phyloP scores from a whole-genome alignment of 148 eudicot species.

The Limonium bicolor region DNA sequence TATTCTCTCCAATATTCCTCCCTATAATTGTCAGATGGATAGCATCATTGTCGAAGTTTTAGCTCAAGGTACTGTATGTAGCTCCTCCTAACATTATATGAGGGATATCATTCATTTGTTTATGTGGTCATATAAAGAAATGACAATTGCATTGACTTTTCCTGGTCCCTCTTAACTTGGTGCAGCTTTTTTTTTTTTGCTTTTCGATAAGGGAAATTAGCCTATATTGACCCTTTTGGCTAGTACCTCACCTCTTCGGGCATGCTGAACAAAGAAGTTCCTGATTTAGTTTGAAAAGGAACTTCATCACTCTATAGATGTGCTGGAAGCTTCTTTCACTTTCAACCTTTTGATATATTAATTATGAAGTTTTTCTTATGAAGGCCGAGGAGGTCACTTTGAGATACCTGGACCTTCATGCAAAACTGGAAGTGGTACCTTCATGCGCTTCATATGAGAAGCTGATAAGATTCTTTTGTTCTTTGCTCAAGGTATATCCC shows the following conservation, averaged over 20 bases:
- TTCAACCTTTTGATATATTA: conserved; percentile 7
- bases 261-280: too few species aligned
- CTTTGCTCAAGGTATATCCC: conserved; percentile 36
- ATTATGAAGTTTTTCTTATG: conserved; percentile 9
- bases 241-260: too few species aligned
- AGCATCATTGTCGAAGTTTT: too few species aligned
- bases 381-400: conserved; percentile 52
- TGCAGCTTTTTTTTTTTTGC: not conserved
- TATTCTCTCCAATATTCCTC: too few species aligned
- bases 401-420: conserved; percentile 47
- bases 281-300: not conserved
- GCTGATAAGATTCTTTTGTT: conserved; percentile 49
- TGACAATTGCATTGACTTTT: too few species aligned
- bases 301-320: not conserved
- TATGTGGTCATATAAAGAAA: too few species aligned
- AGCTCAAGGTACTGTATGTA: too few species aligned
- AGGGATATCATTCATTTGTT: too few species aligned
- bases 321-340: not conserved
- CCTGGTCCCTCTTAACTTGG: too few species aligned
- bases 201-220: not conserved
- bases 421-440: conserved; percentile 45
- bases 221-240: too few species aligned
- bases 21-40: too few species aligned
- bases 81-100: too few species aligned
- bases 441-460: conserved; percentile 47